phyloP scores from a whole-genome alignment of 306 rosid genomes.

The Malus sieversii region DNA sequence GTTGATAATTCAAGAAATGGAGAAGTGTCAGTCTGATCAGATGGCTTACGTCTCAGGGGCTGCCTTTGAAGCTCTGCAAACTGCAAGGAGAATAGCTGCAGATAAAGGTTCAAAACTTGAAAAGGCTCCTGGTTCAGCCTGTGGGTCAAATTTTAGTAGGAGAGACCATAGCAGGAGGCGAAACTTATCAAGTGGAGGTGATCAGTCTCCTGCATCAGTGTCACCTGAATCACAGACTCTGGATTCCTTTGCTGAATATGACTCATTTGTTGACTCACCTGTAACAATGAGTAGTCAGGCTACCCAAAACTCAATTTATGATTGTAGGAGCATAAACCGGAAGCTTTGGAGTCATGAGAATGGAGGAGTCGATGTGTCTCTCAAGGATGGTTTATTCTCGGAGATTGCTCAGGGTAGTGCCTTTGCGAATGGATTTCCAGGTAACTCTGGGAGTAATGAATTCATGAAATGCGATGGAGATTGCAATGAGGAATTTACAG shows the following conservation, averaged over 20 bases:
- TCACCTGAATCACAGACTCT: conserved; percentile 66
- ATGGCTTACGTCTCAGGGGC: conserved; percentile 78
- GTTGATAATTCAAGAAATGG: conserved; percentile 67
- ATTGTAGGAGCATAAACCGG: conserved; percentile 49
- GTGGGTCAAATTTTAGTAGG: conserved; percentile 58
- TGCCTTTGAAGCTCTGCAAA: conserved; percentile 83
- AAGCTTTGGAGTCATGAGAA: conserved; percentile 63
- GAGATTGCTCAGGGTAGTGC: conserved; percentile 25
- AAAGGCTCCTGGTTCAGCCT: conserved; percentile 45
- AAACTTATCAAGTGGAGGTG: conserved; percentile 31
- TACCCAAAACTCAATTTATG: conserved; percentile 28
- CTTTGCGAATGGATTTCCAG: conserved; percentile 24
- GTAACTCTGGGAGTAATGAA: conserved; percentile 21
- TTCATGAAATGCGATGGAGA: conserved; percentile 21
- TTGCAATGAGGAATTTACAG: conserved; percentile 42
- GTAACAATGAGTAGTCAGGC: conserved; percentile 29
- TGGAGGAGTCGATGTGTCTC: conserved; percentile 77
- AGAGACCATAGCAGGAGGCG: conserved; percentile 35
- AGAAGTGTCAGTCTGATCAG: conserved; percentile 64
- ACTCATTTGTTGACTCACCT: conserved; percentile 56
- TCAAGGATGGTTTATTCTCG: conserved; percentile 70
- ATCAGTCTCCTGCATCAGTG: conserved; percentile 40
- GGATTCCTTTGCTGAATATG: conserved; percentile 57
- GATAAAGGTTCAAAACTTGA: conserved; percentile 42
- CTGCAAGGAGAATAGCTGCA: conserved; percentile 46